Conservation (phyloP, 2,329 filamentous ascomycete genomes). For the Exophiala viscosa region DNA sequence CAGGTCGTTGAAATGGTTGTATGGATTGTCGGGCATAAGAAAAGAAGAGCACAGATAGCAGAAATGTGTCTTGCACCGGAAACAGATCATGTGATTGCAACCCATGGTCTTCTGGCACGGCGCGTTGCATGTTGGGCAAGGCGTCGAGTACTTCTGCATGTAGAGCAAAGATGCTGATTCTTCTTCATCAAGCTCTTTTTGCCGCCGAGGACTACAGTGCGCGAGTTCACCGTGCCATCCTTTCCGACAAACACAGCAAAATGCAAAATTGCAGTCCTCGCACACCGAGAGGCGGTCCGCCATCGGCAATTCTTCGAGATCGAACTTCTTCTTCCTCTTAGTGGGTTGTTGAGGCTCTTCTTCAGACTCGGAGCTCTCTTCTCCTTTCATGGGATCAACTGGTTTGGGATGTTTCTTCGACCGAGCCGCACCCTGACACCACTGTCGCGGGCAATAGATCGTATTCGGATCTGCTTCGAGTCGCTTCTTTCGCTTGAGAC, state of each 20-base stretch:
- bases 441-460: conserved; percentile 84
- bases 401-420: conserved; percentile 71
- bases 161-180: conserved; percentile 86
- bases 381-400: conserved; percentile 57
- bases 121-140: conserved; percentile 81
- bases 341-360: conserved; percentile 47
- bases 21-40: conserved; percentile 76
- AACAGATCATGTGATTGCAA: conserved; percentile 96
- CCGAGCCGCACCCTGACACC: conserved; percentile 85
- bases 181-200: conserved; percentile 71
- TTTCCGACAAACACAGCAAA: conserved; percentile 70
- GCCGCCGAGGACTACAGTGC: conserved; percentile 63
- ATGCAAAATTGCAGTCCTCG: conserved; percentile 83
- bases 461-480: conserved; percentile 89
- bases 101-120: conserved; percentile 87
- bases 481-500: conserved; percentile 85
- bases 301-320: conserved; percentile 43
- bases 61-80: conserved; percentile 84
- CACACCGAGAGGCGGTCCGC: conserved; percentile 75
- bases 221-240: conserved; percentile 91
- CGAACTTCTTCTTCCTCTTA: conserved; percentile 30
- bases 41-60: conserved; percentile 92
- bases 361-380: conserved; percentile 42
- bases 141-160: conserved; percentile 72
- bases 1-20: conserved; percentile 40